phyloP scores from a whole-genome alignment of 768 basidiomycete genomes.

The Lactarius sp. region DNA sequence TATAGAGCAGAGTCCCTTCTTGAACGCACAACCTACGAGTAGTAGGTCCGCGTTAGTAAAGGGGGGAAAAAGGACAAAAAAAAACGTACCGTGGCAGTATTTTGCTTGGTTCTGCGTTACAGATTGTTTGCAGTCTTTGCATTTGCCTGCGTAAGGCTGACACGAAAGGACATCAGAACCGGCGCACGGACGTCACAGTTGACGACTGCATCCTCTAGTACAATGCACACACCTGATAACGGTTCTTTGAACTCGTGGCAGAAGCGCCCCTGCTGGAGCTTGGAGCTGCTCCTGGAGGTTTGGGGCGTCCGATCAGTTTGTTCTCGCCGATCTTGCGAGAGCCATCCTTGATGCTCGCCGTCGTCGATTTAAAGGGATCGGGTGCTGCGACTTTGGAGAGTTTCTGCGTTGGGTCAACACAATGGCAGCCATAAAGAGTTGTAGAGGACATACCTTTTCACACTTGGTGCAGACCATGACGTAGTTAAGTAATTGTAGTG shows the following conservation, averaged over 20 bases:
- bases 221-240: conserved; percentile 59
- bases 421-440: conserved; percentile 21
- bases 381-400: conserved; percentile 86
- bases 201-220: background rate
- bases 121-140: conserved; percentile 82
- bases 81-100: conserved; percentile 74
- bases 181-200: conserved; percentile 15
- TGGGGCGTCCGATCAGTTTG: conserved; percentile 65
- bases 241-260: conserved; percentile 60
- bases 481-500: background rate
- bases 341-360: conserved; percentile 74
- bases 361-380: conserved; percentile 76
- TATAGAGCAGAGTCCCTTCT: conserved; percentile 81
- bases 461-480: conserved; percentile 90
- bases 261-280: conserved; percentile 21
- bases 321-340: conserved; percentile 80
- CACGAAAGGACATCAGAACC: conserved; percentile 21
- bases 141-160: conserved; percentile 82
- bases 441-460: conserved; percentile 46
- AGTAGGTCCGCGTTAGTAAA: too few species aligned
- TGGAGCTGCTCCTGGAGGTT: conserved; percentile 21
- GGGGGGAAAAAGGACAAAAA: too few species aligned
- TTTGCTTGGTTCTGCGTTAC: conserved; percentile 84
- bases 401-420: conserved; percentile 51
- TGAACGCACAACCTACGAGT: conserved; percentile 73